A percentile compares a stretch with the other conserved stretches of the same genome.
phyloP scores from a whole-genome alignment of 192 early-diverging fungal genomes.

The Umbelopsis vinacea region DNA sequence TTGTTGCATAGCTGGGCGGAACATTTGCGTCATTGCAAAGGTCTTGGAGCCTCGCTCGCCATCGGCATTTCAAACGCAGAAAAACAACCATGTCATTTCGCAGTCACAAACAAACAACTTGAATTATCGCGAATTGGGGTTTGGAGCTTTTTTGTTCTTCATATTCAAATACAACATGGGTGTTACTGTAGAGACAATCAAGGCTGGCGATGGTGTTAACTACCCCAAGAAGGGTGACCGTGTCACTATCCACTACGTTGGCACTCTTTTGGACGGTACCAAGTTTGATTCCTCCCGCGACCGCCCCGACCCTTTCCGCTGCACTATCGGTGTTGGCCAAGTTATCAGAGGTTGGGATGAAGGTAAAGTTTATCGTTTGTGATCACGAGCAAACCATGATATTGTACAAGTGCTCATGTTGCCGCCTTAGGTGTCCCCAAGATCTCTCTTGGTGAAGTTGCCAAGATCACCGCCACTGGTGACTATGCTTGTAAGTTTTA shows the following conservation, averaged over 20 bases:
- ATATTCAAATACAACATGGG: slow-evolving; percentile 32
- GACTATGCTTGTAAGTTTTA: slow-evolving; percentile 60
- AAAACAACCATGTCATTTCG: slow-evolving; percentile 1
- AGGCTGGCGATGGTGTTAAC: slow-evolving; percentile 52
- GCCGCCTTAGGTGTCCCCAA: slow-evolving; percentile 84
- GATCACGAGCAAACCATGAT: neutral
- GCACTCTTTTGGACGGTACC: slow-evolving; percentile 63
- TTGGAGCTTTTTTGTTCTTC: slow-evolving; percentile 1
- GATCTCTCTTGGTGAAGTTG: slow-evolving; percentile 89
- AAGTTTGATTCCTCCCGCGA: slow-evolving; percentile 91
- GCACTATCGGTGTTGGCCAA: slow-evolving; percentile 89
- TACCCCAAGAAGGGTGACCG: slow-evolving; percentile 68
- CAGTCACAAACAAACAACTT: slow-evolving; percentile 11
- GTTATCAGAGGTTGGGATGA: slow-evolving; percentile 84
- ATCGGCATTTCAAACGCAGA: too few species aligned
- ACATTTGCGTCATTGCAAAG: too few species aligned
- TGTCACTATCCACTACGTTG: slow-evolving; percentile 75
- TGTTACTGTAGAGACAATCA: slow-evolving; percentile 41
- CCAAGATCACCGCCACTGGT: slow-evolving; percentile 80
- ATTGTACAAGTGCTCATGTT: neutral
- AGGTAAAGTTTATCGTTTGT: slow-evolving; percentile 30
- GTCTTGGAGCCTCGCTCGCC: too few species aligned
- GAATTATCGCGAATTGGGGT: neutral
- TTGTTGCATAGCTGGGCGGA: too few species aligned
- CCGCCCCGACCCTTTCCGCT: slow-evolving; percentile 84